These are phyloP conservation scores for Stephanodiscus minutulus DNA, from an alignment of 108 stramenopile genomes.

Conservation along the genomic window DNA sequence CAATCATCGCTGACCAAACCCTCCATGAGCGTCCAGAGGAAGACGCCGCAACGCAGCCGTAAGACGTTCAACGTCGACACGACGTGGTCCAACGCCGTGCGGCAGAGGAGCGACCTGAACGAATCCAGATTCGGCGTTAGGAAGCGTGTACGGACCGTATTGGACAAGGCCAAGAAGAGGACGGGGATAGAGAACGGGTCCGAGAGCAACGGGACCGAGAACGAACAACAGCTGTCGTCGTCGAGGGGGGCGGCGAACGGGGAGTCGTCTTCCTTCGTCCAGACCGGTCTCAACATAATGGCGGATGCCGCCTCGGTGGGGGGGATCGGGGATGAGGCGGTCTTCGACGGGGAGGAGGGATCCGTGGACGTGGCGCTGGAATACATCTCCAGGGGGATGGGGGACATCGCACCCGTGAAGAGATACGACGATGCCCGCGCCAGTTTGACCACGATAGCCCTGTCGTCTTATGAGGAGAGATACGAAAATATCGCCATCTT, in stretches of 20 bases:
- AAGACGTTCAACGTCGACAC: neutral
- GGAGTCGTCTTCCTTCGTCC: conserved; percentile 8
- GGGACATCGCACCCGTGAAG: neutral
- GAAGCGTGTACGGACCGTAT: conserved; percentile 62
- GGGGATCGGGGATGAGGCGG: conserved; percentile 36
- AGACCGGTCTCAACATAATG: conserved; percentile 41
- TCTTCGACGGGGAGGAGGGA: conserved; percentile 33
- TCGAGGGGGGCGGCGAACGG: neutral
- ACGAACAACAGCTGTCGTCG: no score
- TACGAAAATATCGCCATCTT: conserved; percentile 22
- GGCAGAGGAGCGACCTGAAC: conserved; percentile 34
- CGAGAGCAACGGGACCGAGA: no score
- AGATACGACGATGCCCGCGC: neutral
- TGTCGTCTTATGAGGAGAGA: conserved; percentile 5
- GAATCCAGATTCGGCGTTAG: conserved; percentile 67
- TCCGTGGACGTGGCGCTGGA: conserved; percentile 34
- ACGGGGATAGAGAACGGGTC: conserved; percentile 77
- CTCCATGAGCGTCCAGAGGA: conserved; percentile 18
- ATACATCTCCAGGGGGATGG: conserved; percentile 11
- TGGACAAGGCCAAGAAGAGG: conserved; percentile 72
- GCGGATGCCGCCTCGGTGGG: conserved; percentile 71
- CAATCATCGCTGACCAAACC: neutral
- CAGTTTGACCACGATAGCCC: neutral
- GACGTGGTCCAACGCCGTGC: conserved; percentile 42
- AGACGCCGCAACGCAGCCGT: conserved; percentile 8